A percentile compares a stretch with the other conserved stretches of the same genome.
Conservation (phyloP, 2,329 filamentous ascomycete species). For the Pseudogymnoascus sp. region DNA sequence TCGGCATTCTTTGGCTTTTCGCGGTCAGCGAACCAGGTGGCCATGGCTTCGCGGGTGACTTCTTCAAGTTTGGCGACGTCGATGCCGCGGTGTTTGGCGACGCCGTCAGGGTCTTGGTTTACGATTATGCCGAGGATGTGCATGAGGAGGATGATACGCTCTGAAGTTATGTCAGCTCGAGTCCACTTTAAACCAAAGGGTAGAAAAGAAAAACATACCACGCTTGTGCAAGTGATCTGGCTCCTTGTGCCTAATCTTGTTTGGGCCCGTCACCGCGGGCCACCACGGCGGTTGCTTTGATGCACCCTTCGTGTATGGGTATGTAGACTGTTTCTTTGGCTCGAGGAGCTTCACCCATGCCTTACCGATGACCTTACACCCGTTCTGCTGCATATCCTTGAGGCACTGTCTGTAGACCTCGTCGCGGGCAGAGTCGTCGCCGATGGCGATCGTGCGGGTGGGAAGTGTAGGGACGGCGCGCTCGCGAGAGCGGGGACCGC, state of each 20-base stretch:
- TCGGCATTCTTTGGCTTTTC: slow-evolving; percentile 43
- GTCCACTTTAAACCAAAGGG: slow-evolving; percentile 10
- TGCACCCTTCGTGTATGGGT: slow-evolving; percentile 61
- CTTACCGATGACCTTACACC: slow-evolving; percentile 65
- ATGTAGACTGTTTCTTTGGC: slow-evolving; percentile 68
- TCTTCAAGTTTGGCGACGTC: slow-evolving; percentile 48
- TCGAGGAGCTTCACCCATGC: slow-evolving; percentile 69
- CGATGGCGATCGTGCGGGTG: slow-evolving; percentile 38
- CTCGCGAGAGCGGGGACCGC: neutral
- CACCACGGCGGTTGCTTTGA: slow-evolving; percentile 59
- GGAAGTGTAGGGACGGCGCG: neutral
- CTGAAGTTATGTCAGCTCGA: slow-evolving; percentile 29
- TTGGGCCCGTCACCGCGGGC: slow-evolving; percentile 48
- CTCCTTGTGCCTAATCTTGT: slow-evolving; percentile 58
- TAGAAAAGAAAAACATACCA: slow-evolving; percentile 38
- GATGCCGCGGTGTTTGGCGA: slow-evolving; percentile 35
- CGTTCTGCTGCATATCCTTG: slow-evolving; percentile 59
- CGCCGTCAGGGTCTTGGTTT: slow-evolving; percentile 30
- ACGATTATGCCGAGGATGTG: slow-evolving; percentile 54
- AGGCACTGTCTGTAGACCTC: slow-evolving; percentile 55
- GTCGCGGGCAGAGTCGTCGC: slow-evolving; percentile 46
- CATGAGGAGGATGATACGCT: slow-evolving; percentile 49
- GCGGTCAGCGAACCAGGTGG: slow-evolving; percentile 50
- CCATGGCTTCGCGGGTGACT: slow-evolving; percentile 49
- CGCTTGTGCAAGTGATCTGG: slow-evolving; percentile 64